phyloP scores from a whole-genome alignment of 139 green algal genomes.

The Chlamydomonas sp. region DNA sequence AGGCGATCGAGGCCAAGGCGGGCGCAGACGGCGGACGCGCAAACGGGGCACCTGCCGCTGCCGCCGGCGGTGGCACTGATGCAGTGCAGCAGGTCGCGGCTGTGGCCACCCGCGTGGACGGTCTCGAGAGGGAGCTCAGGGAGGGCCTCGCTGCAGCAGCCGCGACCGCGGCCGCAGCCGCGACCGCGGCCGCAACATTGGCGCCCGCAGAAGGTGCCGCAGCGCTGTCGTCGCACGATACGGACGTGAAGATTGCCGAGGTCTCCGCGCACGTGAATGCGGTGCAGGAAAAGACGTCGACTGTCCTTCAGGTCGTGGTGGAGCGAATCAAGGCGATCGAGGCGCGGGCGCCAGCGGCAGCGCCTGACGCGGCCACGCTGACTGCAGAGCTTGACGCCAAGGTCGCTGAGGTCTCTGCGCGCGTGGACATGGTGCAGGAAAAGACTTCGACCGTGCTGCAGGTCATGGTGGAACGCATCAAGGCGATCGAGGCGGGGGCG shows the following conservation, averaged over 20 bases:
- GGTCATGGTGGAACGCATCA: conserved; percentile 1
- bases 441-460: conserved; percentile 10
- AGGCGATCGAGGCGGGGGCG: not conserved
- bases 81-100: no score
- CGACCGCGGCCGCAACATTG: no score
- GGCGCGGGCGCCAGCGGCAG: not conserved
- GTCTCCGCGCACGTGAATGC: not conserved
- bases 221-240: not conserved
- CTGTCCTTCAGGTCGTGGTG: conserved; percentile 7
- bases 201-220: no score
- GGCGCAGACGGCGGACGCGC: no score
- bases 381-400: not conserved
- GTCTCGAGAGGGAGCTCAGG: no score
- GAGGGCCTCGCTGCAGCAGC: no score
- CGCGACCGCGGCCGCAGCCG: no score
- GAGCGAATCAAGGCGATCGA: conserved; percentile 4
- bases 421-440: not conserved
- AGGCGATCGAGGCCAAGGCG: not conserved
- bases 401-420: not conserved
- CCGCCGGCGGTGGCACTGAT: no score
- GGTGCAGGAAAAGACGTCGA: conserved; percentile 6
- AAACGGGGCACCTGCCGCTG: no score
- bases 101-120: no score
- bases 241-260: not conserved
- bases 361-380: not conserved